Evolutionary conservation across 164 flowering plant genomes (phyloP), one percentile per base, ranked within the genome.

Genomic region (Stephania japonica): DNA sequence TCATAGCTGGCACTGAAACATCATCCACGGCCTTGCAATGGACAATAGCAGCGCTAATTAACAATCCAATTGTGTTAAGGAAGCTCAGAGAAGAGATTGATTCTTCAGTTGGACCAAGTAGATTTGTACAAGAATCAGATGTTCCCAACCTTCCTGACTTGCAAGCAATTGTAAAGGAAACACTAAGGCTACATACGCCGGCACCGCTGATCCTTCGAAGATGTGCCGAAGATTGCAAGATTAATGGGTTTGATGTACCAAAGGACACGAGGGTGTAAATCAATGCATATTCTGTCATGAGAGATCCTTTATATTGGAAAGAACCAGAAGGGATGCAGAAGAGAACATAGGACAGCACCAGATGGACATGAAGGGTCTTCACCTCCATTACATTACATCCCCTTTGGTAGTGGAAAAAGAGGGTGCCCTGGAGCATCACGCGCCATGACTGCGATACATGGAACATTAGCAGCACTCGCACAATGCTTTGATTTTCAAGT

Each of bases 381-480:
- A 80, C 75, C 83, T 74, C 68, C 77, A 81, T 21, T 56, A 78
- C 77, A 81, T 21, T 56, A 78, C 42, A 8, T 85, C 72, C 89
- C 92, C 25, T 88, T 88, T 71, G 90, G 92, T 26, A 81, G 77
- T 23, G 92, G 90, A 27, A 74, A 87, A 64, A 79, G 90, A 79
- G 75, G 81, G 12, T 89, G 90, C 68, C 92, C 89, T 10, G 92
- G 92, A n/a, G 75, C 73, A 8, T 73, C 85, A 16, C 76, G 85
- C 8, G 90, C 85, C 1, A 25, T 84, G 44, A 74, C 62, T 16
- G 73, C 82, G 38, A 72, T 85, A 23, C 88, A 80, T 10, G 42
- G 77, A 19, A 81, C 72, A 24, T 73, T 88, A 59, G 92, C 76
- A 0, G 70, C 80, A 0, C 18, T 87, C 82, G 66, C 86, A 56